A percentile compares a stretch with the other conserved stretches of the same genome.
These are phyloP conservation scores for Tylopilus felleus DNA, from an alignment of 768 basidiomycete genomes.

Conservation along the genomic window DNA sequence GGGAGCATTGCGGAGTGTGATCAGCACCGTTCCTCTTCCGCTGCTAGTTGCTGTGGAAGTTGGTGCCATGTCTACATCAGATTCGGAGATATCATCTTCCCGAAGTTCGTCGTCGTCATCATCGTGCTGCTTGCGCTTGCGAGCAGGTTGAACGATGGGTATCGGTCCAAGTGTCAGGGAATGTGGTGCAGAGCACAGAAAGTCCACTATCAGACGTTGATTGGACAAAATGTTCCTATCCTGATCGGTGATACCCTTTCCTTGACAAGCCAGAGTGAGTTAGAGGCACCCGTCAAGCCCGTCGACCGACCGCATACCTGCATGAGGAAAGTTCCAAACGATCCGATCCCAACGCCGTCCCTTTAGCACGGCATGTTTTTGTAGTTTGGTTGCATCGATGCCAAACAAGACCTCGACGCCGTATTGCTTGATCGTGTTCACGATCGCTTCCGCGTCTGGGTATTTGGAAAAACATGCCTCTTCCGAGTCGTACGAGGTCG, in stretches of 20 bases:
- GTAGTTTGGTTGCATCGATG: slow-evolving; percentile 80
- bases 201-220: slow-evolving; percentile 77
- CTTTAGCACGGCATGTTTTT: slow-evolving; percentile 54
- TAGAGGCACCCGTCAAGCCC: not conserved
- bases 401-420: slow-evolving; percentile 75
- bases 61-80: slow-evolving; percentile 11
- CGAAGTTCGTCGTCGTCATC: slow-evolving; percentile 43
- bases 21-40: slow-evolving; percentile 68
- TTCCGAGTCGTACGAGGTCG: slow-evolving; percentile 84
- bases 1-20: slow-evolving; percentile 81
- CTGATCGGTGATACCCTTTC: slow-evolving; percentile 89
- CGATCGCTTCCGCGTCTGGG: slow-evolving; percentile 61
- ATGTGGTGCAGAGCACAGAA: slow-evolving; percentile 68
- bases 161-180: slow-evolving; percentile 57
- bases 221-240: slow-evolving; percentile 91
- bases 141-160: slow-evolving; percentile 40
- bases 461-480: slow-evolving; percentile 79
- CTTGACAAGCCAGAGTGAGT: slow-evolving; percentile 34
- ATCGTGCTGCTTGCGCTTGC: slow-evolving; percentile 43
- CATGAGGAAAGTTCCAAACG: slow-evolving; percentile 96
- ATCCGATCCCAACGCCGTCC: slow-evolving; percentile 71
- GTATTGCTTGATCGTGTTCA: slow-evolving; percentile 47
- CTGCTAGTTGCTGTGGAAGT: not conserved
- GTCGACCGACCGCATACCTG: slow-evolving; percentile 51
- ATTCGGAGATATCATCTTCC: slow-evolving; percentile 9